Percentiles rank a stretch among this genome's conserved stretches.
These are phyloP conservation scores for Ophiorrhiza pumila DNA, from an alignment of 257 asterid species.

Conservation along the genomic window DNA sequence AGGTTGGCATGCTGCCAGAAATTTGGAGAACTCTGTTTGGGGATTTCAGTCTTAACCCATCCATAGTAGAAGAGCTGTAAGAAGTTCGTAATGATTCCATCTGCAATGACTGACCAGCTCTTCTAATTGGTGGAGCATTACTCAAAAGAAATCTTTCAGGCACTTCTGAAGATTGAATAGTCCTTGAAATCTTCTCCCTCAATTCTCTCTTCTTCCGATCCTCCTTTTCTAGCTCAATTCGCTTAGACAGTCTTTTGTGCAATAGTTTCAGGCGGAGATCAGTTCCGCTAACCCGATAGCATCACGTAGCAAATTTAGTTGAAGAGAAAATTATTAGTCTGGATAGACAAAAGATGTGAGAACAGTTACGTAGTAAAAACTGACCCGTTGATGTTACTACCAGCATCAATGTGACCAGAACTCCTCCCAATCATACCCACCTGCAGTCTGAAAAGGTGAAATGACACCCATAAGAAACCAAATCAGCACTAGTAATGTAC, in stretches of 20 bases:
- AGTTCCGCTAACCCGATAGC: slow-evolving; percentile 36
- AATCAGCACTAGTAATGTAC: background rate
- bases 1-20: slow-evolving; percentile 29
- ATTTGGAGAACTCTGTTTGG: slow-evolving; percentile 20
- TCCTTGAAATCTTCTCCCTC: slow-evolving; percentile 35
- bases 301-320: slow-evolving; percentile 20
- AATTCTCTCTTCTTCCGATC: slow-evolving; percentile 32
- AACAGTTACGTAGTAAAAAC: slow-evolving; percentile 5
- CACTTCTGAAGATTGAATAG: slow-evolving; percentile 33
- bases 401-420: slow-evolving; percentile 24
- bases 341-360: background rate
- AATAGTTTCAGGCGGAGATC: slow-evolving; percentile 59
- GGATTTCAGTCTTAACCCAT: slow-evolving; percentile 30
- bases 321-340: slow-evolving; percentile 2
- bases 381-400: slow-evolving; percentile 29
- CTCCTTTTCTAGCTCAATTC: slow-evolving; percentile 31
- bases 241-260: slow-evolving; percentile 49
- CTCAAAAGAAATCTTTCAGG: slow-evolving; percentile 25
- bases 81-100: slow-evolving; percentile 34
- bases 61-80: slow-evolving; percentile 35
- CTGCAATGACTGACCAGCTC: slow-evolving; percentile 19
- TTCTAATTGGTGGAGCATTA: slow-evolving; percentile 21
- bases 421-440: slow-evolving; percentile 27
- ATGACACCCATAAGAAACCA: slow-evolving; percentile 16
- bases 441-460: slow-evolving; percentile 33